Evolutionary conservation across 257 asterid species (phyloP).

Genomic region (Rauvolfia tetraphylla): DNA sequence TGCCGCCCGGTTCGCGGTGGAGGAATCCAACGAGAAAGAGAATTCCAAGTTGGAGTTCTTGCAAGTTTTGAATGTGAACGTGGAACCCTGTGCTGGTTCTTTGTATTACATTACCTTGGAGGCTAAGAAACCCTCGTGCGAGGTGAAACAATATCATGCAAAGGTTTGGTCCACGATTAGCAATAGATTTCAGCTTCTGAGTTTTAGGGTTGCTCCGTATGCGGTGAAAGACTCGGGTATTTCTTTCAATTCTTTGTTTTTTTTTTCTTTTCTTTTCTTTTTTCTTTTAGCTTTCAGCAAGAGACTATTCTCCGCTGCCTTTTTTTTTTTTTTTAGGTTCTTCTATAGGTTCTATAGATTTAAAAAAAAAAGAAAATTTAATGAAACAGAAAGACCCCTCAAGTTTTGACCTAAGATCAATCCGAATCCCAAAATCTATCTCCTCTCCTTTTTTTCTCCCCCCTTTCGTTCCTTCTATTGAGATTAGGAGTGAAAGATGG

Average conservation of each 20-base stretch:
- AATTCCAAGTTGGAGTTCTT: background rate
- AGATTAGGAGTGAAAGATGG: too few relatives aligned
- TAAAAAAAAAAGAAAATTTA: too few relatives aligned
- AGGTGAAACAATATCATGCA: constrained; percentile 25
- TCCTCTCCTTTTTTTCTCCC: too few relatives aligned
- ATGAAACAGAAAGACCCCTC: too few relatives aligned
- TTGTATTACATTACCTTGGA: constrained; percentile 35
- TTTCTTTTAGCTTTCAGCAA: too few relatives aligned
- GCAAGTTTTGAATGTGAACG: constrained; percentile 30
- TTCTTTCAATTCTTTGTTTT: background rate
- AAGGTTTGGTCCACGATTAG: constrained; percentile 37
- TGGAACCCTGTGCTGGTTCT: constrained; percentile 42
- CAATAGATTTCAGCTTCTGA: constrained; percentile 19
- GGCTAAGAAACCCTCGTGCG: background rate
- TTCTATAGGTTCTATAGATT: too few relatives aligned
- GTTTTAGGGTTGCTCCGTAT: constrained; percentile 36
- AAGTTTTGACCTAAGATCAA: too few relatives aligned
- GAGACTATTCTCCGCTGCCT: too few relatives aligned
- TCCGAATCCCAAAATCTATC: too few relatives aligned
- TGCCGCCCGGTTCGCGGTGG: background rate
- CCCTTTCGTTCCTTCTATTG: too few relatives aligned
- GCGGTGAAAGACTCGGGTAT: background rate
- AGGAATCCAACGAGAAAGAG: background rate
- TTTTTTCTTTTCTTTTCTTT: background rate
- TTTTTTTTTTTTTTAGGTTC: too few relatives aligned